These are phyloP conservation scores for Picea sitchensis DNA, from an alignment of 75 land plant species.

Conservation along the genomic window DNA sequence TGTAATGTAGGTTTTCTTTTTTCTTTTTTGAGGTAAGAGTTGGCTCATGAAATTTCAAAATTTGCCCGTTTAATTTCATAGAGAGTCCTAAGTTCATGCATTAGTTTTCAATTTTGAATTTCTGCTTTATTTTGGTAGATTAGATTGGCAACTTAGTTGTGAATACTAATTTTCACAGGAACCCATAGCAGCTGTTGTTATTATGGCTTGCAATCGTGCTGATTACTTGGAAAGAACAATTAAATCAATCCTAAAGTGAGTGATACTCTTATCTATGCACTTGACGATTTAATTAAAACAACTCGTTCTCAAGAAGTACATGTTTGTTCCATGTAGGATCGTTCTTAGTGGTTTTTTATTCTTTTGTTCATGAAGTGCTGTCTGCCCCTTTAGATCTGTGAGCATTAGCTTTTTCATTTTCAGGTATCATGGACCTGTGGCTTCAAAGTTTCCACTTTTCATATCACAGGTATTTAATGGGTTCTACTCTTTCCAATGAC, in stretches of 20 bases:
- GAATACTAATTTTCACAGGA: constrained; percentile 29
- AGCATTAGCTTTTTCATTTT: constrained; percentile 8
- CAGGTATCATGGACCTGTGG: constrained; percentile 77
- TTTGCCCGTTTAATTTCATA: background rate
- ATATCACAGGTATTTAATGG: constrained; percentile 77
- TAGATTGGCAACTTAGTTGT: background rate
- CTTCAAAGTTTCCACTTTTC: constrained; percentile 85
- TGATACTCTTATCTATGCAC: constrained; percentile 7
- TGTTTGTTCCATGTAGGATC: background rate
- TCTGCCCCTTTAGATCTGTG: background rate
- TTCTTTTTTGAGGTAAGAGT: background rate
- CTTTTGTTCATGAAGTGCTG: background rate
- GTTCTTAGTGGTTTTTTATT: background rate
- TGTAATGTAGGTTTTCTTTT: background rate
- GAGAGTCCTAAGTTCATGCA: background rate
- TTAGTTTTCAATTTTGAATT: background rate
- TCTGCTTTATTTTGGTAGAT: background rate
- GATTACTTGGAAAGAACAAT: constrained; percentile 93
- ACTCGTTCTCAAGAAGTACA: background rate
- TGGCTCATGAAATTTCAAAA: no score
- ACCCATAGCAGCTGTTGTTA: constrained; percentile 90
- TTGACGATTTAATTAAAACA: background rate
- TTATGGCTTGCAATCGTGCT: constrained; percentile 99
- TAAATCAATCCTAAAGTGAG: constrained; percentile 80
- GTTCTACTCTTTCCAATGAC: background rate